Percentiles rank a stretch among this genome's conserved stretches.
Conservation (phyloP, 768 basidiomycete genomes). For the Neoboletus brunneissimus region DNA sequence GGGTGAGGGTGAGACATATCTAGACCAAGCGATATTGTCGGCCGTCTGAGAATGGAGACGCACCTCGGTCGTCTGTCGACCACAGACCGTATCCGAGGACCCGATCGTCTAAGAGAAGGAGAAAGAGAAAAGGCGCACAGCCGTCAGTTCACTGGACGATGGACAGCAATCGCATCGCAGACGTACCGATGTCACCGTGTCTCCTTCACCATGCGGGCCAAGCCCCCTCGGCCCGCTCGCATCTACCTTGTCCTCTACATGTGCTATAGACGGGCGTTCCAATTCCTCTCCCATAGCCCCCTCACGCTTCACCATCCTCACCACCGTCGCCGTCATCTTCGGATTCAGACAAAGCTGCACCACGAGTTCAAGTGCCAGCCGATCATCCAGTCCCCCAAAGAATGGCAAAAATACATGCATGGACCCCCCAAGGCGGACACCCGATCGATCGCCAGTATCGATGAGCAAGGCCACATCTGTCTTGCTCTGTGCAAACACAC, state of each 20-base stretch:
- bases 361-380: conserved; percentile 80
- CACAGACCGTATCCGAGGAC: conserved; percentile 71
- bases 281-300: conserved; percentile 13
- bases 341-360: conserved; percentile 66
- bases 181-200: conserved; percentile 9
- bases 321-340: conserved; percentile 67
- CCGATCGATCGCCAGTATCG: conserved; percentile 50
- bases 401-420: conserved; percentile 85
- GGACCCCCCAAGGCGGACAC: conserved; percentile 25
- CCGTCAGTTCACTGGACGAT: background rate
- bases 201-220: background rate
- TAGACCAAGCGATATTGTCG: conserved; percentile 73
- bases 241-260: conserved; percentile 14
- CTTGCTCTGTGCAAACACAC: conserved; percentile 67
- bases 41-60: conserved; percentile 79
- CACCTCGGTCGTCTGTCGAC: conserved; percentile 57
- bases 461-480: conserved; percentile 86
- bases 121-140: no score
- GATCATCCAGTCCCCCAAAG: conserved; percentile 93
- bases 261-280: conserved; percentile 24
- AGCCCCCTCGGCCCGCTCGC: background rate
- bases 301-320: conserved; percentile 58
- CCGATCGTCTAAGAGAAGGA: conserved; percentile 27
- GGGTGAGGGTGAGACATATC: conserved; percentile 34
- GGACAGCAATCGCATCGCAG: background rate